Evolutionary conservation across 2,329 filamentous ascomycete species (phyloP).

Genomic region (Lasiodiplodia sp.): DNA sequence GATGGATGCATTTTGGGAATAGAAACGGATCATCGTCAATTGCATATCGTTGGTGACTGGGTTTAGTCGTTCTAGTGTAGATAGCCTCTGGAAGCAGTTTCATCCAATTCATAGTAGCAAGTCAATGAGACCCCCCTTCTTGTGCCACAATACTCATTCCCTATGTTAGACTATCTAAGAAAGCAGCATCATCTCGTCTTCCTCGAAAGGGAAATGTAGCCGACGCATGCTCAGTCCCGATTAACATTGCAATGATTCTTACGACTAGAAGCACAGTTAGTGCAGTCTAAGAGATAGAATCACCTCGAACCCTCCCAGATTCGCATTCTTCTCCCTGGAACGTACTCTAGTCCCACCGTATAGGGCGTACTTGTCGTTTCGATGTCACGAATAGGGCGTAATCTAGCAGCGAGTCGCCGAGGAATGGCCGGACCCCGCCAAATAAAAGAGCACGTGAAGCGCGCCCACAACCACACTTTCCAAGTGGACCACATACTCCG

Average conservation of each 20-base stretch:
- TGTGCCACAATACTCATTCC: not conserved
- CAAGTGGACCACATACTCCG: slow-evolving; percentile 10
- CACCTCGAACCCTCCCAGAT: not conserved
- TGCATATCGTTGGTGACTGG: not conserved
- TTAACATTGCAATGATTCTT: not conserved
- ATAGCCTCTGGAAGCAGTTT: no score
- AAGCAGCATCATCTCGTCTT: not conserved
- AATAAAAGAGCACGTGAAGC: slow-evolving; percentile 15
- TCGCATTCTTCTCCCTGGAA: not conserved
- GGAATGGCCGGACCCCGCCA: not conserved
- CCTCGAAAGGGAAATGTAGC: not conserved
- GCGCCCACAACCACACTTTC: not conserved
- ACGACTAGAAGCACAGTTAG: not conserved
- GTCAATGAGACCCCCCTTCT: no score
- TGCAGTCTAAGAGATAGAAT: not conserved
- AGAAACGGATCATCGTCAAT: not conserved
- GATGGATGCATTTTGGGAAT: not conserved
- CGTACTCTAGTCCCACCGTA: not conserved
- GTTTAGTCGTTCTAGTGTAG: no score
- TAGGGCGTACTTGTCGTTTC: not conserved
- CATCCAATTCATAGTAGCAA: no score
- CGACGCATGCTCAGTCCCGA: not conserved
- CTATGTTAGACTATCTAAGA: not conserved
- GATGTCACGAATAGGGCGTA: slow-evolving; percentile 1
- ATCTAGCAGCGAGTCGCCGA: not conserved